Base-by-base conservation (phyloP, 2,329 filamentous ascomycete genomes). In the Hansfordia pulvinata region DNA sequence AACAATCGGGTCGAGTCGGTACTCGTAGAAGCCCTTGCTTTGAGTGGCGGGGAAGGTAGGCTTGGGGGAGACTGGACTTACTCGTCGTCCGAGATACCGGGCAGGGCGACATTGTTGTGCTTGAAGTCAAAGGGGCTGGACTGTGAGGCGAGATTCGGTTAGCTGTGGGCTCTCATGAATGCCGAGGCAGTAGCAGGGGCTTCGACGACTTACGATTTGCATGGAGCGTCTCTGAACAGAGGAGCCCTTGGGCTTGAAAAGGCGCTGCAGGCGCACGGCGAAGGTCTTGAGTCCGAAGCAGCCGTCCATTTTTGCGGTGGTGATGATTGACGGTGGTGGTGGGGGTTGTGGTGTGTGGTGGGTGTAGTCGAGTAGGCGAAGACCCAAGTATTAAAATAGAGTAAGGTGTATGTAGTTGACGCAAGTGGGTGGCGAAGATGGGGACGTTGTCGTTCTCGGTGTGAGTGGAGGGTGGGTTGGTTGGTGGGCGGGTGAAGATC, bases 121-220 rank as follows among this genome's bases (percentile, higher is more conserved):
- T 64, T 63, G 40, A 73, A 64, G 43, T 72, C 57, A 47, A 68
- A 75, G 0, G 69, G 69, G 8, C 60, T 59, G 26, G 67, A 72
- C 69, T 73, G 32, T n/a, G 22, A 14, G n/a, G 10, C 8, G 17
- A 27, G 2, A 17, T 8, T 10, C 21, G 6, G 7, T 10, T 13
- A 17, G 12, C 15, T 14, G 23, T 30, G 20, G 9, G 23, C 14
- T 23, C 10, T 27, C 19, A 26, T 31, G 25, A 28, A 23, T 26
- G 19, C 20, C 17, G 25, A 25, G n/a, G 26, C 30, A 28, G 14
- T 18, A 19, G 20, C n/a, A 19, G 15, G 9, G 19, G 15, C 15
- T 14, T 13, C 15, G 17, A 17, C 14, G 19, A 41, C 43, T 25
- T 39, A 47, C 43, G 19, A 47, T 47, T 23, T 43, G 38, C 11